Conservation (phyloP, 305 asterid species). For the Solanum hybrid region DNA sequence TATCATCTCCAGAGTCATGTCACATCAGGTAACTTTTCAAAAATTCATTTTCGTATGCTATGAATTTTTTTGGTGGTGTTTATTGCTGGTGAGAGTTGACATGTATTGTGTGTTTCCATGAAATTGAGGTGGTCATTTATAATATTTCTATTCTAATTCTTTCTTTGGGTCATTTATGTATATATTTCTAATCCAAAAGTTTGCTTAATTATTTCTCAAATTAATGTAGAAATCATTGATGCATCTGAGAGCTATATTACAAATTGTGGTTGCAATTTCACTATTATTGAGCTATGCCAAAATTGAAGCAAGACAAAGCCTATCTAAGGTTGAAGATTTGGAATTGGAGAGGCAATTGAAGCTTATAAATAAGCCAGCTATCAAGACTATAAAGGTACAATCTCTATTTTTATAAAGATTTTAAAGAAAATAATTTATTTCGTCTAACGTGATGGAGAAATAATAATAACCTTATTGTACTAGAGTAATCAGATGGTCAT, state of each 20-base stretch:
- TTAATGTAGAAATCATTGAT: not conserved
- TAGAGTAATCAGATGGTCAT: no score
- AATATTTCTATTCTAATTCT: not conserved
- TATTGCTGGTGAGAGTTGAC: fast-evolving
- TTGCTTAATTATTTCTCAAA: not conserved
- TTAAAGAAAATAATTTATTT: no score
- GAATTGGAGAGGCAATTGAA: not conserved
- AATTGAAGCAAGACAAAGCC: not conserved
- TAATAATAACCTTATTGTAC: no score
- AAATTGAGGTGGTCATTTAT: not conserved
- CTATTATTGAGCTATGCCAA: not conserved
- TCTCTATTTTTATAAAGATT: not conserved
- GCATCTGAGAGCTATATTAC: not conserved
- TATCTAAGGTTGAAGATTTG: not conserved
- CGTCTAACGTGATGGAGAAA: not conserved
- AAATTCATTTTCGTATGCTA: not conserved
- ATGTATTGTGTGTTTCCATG: not conserved
- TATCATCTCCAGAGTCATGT: not conserved
- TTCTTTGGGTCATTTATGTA: not conserved
- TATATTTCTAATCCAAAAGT: not conserved
- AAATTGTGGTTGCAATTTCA: not conserved
- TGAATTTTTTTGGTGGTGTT: not conserved
- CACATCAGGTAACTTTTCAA: not conserved
- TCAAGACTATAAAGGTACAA: not conserved
- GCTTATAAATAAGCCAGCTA: not conserved